A percentile compares a stretch with the other conserved stretches of the same genome.
Conservation (phyloP, 2,329 filamentous ascomycete species). For the Aspergillus sp. region DNA sequence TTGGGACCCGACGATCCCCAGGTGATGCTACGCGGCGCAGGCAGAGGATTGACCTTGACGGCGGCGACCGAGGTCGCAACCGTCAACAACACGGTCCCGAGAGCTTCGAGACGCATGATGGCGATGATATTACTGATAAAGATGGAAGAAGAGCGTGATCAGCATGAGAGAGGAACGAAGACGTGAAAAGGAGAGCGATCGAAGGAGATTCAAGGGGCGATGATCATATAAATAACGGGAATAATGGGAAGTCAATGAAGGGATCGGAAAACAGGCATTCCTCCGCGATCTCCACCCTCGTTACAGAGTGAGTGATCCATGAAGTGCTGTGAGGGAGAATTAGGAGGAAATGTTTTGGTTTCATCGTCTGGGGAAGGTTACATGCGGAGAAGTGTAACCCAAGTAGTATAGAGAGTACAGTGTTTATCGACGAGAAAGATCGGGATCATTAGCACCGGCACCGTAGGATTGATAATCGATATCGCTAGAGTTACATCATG, state of each 20-base stretch:
- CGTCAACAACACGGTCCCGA: slow-evolving; percentile 23
- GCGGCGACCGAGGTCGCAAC: slow-evolving; percentile 36
- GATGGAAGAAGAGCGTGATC: too few species aligned
- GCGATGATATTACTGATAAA: neutral
- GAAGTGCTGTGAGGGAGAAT: neutral
- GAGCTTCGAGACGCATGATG: slow-evolving; percentile 26
- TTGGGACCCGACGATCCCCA: slow-evolving; percentile 54
- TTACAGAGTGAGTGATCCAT: neutral
- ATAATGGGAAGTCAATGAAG: neutral
- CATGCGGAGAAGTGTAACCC: neutral
- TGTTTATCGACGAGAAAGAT: too few species aligned
- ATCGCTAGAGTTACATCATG: too few species aligned
- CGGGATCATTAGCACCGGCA: too few species aligned
- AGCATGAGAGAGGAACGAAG: neutral
- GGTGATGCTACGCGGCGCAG: slow-evolving; percentile 51
- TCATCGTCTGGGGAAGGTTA: neutral
- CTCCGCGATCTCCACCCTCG: too few species aligned
- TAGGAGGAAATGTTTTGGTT: neutral
- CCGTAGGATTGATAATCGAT: too few species aligned
- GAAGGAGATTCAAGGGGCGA: neutral
- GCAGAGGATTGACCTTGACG: slow-evolving; percentile 54
- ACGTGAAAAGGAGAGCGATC: neutral
- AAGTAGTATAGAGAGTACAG: neutral
- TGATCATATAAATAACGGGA: neutral
- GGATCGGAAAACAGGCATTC: neutral